Conservation (phyloP, 108 stramenopile genomes). For the Cyclotella sp. region DNA sequence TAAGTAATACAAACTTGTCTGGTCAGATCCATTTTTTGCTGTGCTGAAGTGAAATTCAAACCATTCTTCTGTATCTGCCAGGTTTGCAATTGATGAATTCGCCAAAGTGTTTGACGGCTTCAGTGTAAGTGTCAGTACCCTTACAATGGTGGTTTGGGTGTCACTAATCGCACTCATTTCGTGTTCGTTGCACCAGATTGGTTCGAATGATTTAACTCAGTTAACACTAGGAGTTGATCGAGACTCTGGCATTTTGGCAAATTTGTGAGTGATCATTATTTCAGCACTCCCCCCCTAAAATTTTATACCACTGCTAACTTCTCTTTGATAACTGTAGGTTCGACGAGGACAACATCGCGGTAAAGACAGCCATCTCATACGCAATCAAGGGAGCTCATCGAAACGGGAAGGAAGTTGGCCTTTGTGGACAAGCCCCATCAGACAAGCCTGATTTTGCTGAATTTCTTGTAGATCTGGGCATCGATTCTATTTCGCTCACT, state of each 20-base stretch:
- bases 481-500: constrained; percentile 55
- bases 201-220: constrained; percentile 56
- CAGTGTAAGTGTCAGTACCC: constrained; percentile 20
- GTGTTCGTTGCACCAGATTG: constrained; percentile 22
- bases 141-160: no score
- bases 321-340: constrained; percentile 7
- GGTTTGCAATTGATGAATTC: constrained; percentile 48
- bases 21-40: background rate
- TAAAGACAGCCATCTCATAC: constrained; percentile 28
- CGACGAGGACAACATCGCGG: constrained; percentile 51
- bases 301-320: background rate
- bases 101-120: constrained; percentile 55
- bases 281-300: background rate
- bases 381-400: constrained; percentile 46
- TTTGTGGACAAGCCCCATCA: constrained; percentile 55
- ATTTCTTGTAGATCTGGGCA: constrained; percentile 51
- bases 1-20: background rate
- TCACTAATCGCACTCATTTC: background rate
- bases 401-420: constrained; percentile 42
- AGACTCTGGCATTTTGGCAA: constrained; percentile 44
- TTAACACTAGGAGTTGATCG: constrained; percentile 50
- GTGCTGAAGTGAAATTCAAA: background rate
- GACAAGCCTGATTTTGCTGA: constrained; percentile 50
- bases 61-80: background rate
- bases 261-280: constrained; percentile 10